Conservation (phyloP, 2,329 filamentous ascomycete genomes). For the Verruconis gallopava region DNA sequence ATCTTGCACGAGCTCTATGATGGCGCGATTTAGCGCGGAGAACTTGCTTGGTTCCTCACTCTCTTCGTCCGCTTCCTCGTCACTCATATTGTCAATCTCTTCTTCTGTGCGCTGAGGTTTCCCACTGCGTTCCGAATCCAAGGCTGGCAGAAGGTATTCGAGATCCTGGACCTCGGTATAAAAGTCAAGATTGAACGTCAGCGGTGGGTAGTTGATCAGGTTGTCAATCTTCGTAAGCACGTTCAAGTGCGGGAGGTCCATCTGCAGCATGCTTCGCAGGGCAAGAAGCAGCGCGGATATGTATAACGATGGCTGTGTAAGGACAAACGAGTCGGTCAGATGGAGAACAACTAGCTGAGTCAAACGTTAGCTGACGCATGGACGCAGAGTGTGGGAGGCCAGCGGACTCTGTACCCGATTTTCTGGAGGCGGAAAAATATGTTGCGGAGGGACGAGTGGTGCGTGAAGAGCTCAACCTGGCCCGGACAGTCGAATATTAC, state of each 20-base stretch:
- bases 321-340: constrained; percentile 84
- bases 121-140: constrained; percentile 58
- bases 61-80: constrained; percentile 7
- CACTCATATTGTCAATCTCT: neutral
- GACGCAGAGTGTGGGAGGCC: constrained; percentile 13
- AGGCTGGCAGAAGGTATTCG: constrained; percentile 64
- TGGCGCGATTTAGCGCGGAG: constrained; percentile 68
- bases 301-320: constrained; percentile 88
- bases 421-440: constrained; percentile 88
- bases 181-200: constrained; percentile 92
- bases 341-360: constrained; percentile 79
- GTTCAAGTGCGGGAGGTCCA: constrained; percentile 92
- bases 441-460: constrained; percentile 81
- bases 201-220: constrained; percentile 64
- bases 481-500: constrained; percentile 92
- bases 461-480: constrained; percentile 93
- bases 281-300: constrained; percentile 88
- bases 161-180: constrained; percentile 97
- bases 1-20: constrained; percentile 75
- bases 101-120: neutral
- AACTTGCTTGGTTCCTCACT: constrained; percentile 33
- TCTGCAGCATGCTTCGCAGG: constrained; percentile 91
- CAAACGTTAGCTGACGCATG: constrained; percentile 1
- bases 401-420: constrained; percentile 73
- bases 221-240: constrained; percentile 98